A percentile compares a stretch with the other conserved stretches of the same genome.
Conservation (phyloP, 352 stramenopile species). For the Pythium scleroteichum region DNA sequence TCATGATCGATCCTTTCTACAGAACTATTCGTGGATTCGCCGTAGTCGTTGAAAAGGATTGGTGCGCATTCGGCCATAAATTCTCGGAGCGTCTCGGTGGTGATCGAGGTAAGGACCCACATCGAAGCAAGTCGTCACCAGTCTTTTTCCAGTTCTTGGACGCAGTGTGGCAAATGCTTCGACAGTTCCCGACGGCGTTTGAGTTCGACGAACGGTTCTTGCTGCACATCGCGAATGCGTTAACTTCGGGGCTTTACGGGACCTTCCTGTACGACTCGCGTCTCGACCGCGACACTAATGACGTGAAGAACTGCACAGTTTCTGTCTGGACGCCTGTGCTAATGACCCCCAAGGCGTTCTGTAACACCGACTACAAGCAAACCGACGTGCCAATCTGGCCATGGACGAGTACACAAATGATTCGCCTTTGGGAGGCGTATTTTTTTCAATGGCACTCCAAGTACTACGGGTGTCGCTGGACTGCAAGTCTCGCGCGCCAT, state of each 20-base stretch:
- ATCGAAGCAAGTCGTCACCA: slow-evolving; percentile 77
- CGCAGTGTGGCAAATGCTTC: slow-evolving; percentile 79
- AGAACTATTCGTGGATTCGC: slow-evolving; percentile 85
- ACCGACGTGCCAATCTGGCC: slow-evolving; percentile 70
- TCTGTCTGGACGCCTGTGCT: slow-evolving; percentile 85
- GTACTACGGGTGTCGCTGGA: slow-evolving; percentile 79
- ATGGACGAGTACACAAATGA: slow-evolving; percentile 79
- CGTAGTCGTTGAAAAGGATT: slow-evolving; percentile 86
- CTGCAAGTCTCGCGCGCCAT: slow-evolving; percentile 49
- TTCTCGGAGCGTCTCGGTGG: slow-evolving; percentile 68
- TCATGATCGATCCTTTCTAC: slow-evolving; percentile 89
- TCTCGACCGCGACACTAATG: slow-evolving; percentile 67
- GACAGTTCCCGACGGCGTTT: slow-evolving; percentile 79
- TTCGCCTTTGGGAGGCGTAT: slow-evolving; percentile 79
- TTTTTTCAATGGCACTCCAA: slow-evolving; percentile 88
- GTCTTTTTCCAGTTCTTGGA: slow-evolving; percentile 90
- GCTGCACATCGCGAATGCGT: slow-evolving; percentile 74
- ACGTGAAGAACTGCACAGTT: slow-evolving; percentile 50
- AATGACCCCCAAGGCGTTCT: slow-evolving; percentile 43
- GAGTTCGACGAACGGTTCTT: slow-evolving; percentile 88
- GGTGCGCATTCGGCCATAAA: slow-evolving; percentile 86
- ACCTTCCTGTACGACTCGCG: slow-evolving; percentile 83
- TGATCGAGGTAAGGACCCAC: slow-evolving; percentile 73
- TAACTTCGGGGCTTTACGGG: slow-evolving; percentile 80
- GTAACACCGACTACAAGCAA: slow-evolving; percentile 52